Conservation (phyloP, 2,329 filamentous ascomycete genomes). For the Chalaropsis ovoidea region DNA sequence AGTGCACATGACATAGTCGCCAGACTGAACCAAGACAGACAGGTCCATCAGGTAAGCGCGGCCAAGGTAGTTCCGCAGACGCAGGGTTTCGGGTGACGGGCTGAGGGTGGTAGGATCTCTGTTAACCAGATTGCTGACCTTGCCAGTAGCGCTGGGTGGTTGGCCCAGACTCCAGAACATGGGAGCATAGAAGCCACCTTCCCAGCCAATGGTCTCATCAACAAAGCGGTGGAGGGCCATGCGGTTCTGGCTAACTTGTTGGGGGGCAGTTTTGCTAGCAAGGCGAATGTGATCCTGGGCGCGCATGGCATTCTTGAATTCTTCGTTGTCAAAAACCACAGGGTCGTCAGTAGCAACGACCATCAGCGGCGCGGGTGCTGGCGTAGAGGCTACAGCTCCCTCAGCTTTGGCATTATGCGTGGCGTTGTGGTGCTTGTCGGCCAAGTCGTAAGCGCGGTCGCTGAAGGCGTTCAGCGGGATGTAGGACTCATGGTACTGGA, state of each 20-base stretch:
- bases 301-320: constrained; percentile 47
- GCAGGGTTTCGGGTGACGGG: constrained; percentile 47
- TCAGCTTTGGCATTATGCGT: constrained; percentile 31
- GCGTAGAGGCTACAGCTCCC: background rate
- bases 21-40: constrained; percentile 57
- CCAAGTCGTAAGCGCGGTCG: constrained; percentile 47
- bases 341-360: constrained; percentile 75
- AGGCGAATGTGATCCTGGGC: constrained; percentile 71
- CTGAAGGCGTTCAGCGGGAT: constrained; percentile 62
- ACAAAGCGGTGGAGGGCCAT: constrained; percentile 54
- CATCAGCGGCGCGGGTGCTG: constrained; percentile 37
- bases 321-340: constrained; percentile 55
- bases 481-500: constrained; percentile 66
- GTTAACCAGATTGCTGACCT: constrained; percentile 33
- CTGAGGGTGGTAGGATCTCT: constrained; percentile 31
- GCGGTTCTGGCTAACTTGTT: constrained; percentile 37
- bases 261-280: constrained; percentile 49
- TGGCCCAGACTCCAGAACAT: constrained; percentile 71
- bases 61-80: constrained; percentile 62
- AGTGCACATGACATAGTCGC: constrained; percentile 64
- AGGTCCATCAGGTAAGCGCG: constrained; percentile 76
- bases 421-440: constrained; percentile 41
- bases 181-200: constrained; percentile 72
- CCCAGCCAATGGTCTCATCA: constrained; percentile 73
- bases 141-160: constrained; percentile 33